Conservation (phyloP, 2,329 filamentous ascomycete species). For the Calonectria ilicicola region DNA sequence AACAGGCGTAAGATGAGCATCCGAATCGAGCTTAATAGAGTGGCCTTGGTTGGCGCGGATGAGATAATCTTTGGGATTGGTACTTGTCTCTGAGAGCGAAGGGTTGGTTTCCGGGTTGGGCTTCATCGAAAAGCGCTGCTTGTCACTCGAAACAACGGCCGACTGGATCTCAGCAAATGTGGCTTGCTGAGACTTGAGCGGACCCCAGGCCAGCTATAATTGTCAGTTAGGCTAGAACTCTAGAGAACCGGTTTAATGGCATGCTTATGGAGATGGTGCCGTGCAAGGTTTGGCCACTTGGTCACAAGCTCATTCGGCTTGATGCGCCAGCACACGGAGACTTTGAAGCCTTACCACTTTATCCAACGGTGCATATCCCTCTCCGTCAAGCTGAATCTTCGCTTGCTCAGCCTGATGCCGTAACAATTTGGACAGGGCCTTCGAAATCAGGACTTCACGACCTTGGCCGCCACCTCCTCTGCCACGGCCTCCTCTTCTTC, state of each 20-base stretch:
- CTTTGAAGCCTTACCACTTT: slow-evolving; percentile 63
- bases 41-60: slow-evolving; percentile 98
- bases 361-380: slow-evolving; percentile 70
- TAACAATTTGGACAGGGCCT: slow-evolving; percentile 65
- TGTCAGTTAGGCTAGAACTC: slow-evolving; percentile 11
- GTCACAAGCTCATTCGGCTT: background rate
- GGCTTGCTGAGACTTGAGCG: slow-evolving; percentile 76
- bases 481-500: slow-evolving; percentile 44
- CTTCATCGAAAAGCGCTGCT: slow-evolving; percentile 89
- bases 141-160: slow-evolving; percentile 82
- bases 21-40: slow-evolving; percentile 80
- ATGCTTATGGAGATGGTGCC: background rate
- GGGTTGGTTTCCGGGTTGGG: slow-evolving; percentile 54
- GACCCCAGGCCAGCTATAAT: slow-evolving; percentile 63
- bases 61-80: slow-evolving; percentile 75
- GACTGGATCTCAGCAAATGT: slow-evolving; percentile 79
- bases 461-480: slow-evolving; percentile 47
- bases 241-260: background rate
- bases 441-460: slow-evolving; percentile 64
- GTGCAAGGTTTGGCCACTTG: background rate
- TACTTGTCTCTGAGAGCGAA: slow-evolving; percentile 38
- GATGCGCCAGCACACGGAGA: background rate
- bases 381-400: slow-evolving; percentile 67
- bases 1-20: slow-evolving; percentile 77
- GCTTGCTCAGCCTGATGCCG: slow-evolving; percentile 68